Conservation (phyloP, 257 asterid species). For the Plectranthus barbatus region DNA sequence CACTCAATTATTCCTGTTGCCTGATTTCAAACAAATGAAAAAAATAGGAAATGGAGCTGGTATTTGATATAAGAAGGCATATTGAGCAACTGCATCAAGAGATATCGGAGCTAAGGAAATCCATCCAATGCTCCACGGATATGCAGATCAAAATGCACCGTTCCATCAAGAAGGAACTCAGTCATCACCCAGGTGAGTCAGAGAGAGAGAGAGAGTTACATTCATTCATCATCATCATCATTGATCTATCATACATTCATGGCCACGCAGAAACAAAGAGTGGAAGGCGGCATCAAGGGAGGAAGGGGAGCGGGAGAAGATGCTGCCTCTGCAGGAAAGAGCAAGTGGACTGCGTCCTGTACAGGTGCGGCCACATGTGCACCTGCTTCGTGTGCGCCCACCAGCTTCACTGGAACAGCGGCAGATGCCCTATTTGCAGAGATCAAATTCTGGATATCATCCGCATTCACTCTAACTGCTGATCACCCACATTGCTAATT, state of each 20-base stretch:
- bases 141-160: slow-evolving; percentile 54
- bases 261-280: slow-evolving; percentile 50
- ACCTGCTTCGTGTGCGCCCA: slow-evolving; percentile 76
- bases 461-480: slow-evolving; percentile 27
- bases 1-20: no score
- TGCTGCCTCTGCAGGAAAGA: slow-evolving; percentile 58
- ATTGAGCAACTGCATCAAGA: slow-evolving; percentile 78
- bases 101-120: slow-evolving; percentile 58
- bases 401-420: slow-evolving; percentile 56
- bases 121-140: slow-evolving; percentile 61
- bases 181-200: slow-evolving; percentile 44
- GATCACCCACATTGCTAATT: no score
- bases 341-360: slow-evolving; percentile 65
- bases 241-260: no score
- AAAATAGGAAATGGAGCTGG: slow-evolving; percentile 73
- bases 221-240: neutral
- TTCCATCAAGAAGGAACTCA: slow-evolving; percentile 44
- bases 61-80: slow-evolving; percentile 68
- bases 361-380: slow-evolving; percentile 97
- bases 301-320: slow-evolving; percentile 28
- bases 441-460: slow-evolving; percentile 70
- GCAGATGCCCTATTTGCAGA: slow-evolving; percentile 72
- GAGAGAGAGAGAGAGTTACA: no score
- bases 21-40: no score
- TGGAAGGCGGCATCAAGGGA: slow-evolving; percentile 21